These are phyloP conservation scores for Rhododendron simsii DNA, from an alignment of 148 eudicot species.

Conservation along the genomic window DNA sequence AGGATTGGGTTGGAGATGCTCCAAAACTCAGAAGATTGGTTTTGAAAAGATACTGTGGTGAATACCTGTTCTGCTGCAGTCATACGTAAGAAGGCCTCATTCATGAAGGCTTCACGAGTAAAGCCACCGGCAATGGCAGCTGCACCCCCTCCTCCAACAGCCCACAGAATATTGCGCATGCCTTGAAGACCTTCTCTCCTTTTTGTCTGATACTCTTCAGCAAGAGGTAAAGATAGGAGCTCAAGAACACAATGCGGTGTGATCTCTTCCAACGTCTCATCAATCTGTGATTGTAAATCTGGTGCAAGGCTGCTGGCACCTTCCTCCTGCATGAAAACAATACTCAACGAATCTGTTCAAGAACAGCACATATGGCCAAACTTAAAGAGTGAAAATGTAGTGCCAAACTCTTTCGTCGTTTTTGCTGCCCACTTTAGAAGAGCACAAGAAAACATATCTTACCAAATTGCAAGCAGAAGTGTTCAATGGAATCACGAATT, in stretches of 20 bases:
- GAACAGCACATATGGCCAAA: not conserved
- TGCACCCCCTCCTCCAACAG: constrained; percentile 99
- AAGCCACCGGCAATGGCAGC: constrained; percentile 86
- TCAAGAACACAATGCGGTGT: constrained; percentile 86
- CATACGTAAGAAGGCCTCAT: constrained; percentile 81
- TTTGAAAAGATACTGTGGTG: constrained; percentile 4
- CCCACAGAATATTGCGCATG: constrained; percentile 83
- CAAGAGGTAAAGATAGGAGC: constrained; percentile 79
- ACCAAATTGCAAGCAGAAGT: not conserved
- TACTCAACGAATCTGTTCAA: not conserved
- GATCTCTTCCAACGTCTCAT: constrained; percentile 96
- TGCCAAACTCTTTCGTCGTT: not conserved
- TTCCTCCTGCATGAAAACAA: constrained; percentile 64
- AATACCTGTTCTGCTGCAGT: constrained; percentile 93
- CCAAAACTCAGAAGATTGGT: not conserved
- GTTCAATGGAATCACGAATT: not conserved
- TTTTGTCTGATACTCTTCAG: constrained; percentile 53
- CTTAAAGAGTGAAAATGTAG: not conserved
- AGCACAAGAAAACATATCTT: not conserved
- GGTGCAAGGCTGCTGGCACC: constrained; percentile 97
- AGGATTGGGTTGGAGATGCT: not conserved
- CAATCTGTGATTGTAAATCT: constrained; percentile 87
- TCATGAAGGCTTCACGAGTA: constrained; percentile 94
- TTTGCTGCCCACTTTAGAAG: not conserved
- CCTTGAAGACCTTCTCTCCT: constrained; percentile 97